Evolutionary conservation across 2,329 filamentous ascomycete genomes (phyloP).

Genomic region (Fusarium oligoseptatum): DNA sequence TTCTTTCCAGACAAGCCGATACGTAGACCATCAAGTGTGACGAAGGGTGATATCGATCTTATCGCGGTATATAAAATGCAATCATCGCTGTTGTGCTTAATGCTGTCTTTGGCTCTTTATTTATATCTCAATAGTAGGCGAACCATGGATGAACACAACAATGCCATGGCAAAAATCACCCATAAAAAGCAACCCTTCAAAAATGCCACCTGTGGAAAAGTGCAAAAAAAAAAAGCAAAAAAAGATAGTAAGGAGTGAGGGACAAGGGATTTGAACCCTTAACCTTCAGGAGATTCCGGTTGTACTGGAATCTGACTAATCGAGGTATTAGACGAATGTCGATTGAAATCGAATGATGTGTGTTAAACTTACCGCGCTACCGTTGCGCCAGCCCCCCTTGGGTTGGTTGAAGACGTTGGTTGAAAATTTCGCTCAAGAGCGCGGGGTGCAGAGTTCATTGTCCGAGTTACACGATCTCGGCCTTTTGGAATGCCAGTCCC

Average conservation of each 20-base stretch:
- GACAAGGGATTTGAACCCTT: conserved; percentile 1
- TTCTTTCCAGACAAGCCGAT: too few species aligned
- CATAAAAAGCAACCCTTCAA: background rate
- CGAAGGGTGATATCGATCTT: too few species aligned
- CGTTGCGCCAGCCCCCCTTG: background rate
- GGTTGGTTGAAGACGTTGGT: background rate
- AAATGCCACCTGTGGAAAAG: background rate
- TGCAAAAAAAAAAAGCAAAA: too few species aligned
- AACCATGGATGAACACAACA: too few species aligned
- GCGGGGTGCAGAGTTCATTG: too few species aligned
- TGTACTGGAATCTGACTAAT: background rate
- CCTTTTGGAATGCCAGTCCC: background rate
- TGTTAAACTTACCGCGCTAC: background rate
- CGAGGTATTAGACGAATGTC: too few species aligned
- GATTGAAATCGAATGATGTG: too few species aligned
- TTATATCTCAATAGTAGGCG: too few species aligned
- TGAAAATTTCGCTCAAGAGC: background rate
- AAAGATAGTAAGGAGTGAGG: background rate
- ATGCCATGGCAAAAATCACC: background rate
- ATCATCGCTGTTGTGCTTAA: fast-evolving
- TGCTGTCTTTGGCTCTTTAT: too few species aligned
- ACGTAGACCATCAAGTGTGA: too few species aligned
- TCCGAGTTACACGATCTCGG: background rate
- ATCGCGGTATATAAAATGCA: too few species aligned
- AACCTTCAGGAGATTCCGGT: background rate